Conservation (phyloP, 129 eudicot genomes). For the Lonicera japonica region DNA sequence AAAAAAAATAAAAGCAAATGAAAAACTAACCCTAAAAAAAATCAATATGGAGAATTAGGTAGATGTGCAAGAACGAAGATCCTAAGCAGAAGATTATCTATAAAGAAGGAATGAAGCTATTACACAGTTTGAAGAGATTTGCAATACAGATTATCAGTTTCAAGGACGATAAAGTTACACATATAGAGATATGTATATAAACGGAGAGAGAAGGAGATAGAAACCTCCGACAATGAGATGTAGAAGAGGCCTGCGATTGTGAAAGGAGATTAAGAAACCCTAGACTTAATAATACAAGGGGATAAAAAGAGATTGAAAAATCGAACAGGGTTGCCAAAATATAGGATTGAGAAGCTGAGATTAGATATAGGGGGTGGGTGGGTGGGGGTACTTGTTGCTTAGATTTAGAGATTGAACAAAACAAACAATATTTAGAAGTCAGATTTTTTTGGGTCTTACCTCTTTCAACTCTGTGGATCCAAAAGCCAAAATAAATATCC, state of each 20-base stretch:
- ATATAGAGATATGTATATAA: not conserved
- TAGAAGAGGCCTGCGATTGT: not conserved
- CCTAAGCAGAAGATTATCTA: too few species aligned
- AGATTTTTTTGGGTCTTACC: not conserved
- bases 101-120: too few species aligned
- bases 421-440: too few species aligned
- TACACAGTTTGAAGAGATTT: too few species aligned
- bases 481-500: not conserved
- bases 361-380: not conserved
- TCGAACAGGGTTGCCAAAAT: constrained; percentile 5
- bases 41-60: too few species aligned
- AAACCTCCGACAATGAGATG: too few species aligned
- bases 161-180: too few species aligned
- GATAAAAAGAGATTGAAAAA: not conserved
- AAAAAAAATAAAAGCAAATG: not conserved
- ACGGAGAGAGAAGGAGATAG: not conserved
- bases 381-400: not conserved
- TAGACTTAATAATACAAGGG: not conserved
- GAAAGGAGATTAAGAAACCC: constrained; percentile 9
- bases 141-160: too few species aligned
- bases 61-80: too few species aligned
- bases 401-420: not conserved
- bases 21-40: not conserved
- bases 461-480: not conserved
- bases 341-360: not conserved